These are phyloP conservation scores for Xylaria acuta DNA, from an alignment of 495 filamentous ascomycete genomes.

Conservation along the genomic window DNA sequence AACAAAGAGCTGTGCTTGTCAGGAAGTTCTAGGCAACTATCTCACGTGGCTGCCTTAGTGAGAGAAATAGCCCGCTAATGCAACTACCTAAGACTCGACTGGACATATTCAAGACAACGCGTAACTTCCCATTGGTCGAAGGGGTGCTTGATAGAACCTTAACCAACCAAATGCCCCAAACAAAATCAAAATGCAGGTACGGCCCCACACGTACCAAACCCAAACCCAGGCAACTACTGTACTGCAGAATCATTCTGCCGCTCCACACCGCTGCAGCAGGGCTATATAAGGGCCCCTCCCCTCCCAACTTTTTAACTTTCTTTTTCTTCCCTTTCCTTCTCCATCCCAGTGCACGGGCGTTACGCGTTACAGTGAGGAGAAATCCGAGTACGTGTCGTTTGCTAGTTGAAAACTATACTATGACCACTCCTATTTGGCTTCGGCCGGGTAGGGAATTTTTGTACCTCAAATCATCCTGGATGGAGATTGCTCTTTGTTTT, in stretches of 20 bases:
- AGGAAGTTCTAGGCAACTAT: too few relatives aligned
- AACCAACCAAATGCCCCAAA: too few relatives aligned
- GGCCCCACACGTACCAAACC: too few relatives aligned
- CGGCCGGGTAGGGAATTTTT: slow-evolving; percentile 54
- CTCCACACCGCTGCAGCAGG: slow-evolving; percentile 28
- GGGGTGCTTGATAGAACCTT: too few relatives aligned
- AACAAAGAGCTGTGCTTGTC: too few relatives aligned
- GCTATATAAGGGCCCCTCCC: slow-evolving; percentile 36
- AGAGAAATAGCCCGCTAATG: too few relatives aligned
- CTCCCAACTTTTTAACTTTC: slow-evolving; percentile 26
- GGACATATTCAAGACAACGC: too few relatives aligned
- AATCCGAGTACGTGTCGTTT: slow-evolving; percentile 63
- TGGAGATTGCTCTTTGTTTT: slow-evolving; percentile 25
- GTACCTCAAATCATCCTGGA: slow-evolving; percentile 33
- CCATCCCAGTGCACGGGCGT: slow-evolving; percentile 59
- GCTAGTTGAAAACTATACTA: slow-evolving; percentile 64
- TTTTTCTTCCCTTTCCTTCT: slow-evolving; percentile 37
- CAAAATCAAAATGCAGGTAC: too few relatives aligned
- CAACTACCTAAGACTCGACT: too few relatives aligned
- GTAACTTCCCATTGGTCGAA: too few relatives aligned
- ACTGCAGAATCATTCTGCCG: slow-evolving; percentile 18
- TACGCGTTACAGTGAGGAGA: slow-evolving; percentile 62
- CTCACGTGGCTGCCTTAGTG: too few relatives aligned
- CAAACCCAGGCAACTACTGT: too few relatives aligned
- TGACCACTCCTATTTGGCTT: slow-evolving; percentile 50